Evolutionary conservation across 768 basidiomycete species (phyloP).

Genomic region (Collybia mongolica): DNA sequence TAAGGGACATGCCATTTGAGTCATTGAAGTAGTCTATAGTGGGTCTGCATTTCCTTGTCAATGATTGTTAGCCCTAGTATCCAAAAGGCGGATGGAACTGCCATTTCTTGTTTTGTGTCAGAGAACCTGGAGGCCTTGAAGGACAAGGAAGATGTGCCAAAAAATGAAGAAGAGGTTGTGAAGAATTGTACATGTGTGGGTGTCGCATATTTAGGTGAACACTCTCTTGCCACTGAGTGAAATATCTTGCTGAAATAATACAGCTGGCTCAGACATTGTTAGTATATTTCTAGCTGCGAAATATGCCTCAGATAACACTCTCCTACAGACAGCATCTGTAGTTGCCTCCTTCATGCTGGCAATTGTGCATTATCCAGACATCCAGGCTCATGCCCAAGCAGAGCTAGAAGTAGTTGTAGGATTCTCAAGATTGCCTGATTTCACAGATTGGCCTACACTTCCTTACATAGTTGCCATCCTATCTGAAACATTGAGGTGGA

Average conservation of each 20-base stretch:
- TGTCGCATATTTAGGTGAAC: constrained; percentile 19
- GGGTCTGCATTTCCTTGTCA: no score
- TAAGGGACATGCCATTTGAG: no score
- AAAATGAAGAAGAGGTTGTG: constrained; percentile 12
- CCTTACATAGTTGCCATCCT: constrained; percentile 12
- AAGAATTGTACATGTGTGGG: constrained; percentile 16
- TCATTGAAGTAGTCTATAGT: no score
- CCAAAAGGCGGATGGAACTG: no score
- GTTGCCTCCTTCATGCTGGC: constrained; percentile 8
- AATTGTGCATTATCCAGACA: constrained; percentile 13
- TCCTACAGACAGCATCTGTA: constrained; percentile 1
- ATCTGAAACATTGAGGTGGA: constrained; percentile 14
- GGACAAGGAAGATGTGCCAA: background rate
- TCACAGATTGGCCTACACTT: constrained; percentile 8
- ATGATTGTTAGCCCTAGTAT: no score
- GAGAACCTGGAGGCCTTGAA: background rate
- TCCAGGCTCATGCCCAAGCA: constrained; percentile 7
- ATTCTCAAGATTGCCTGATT: constrained; percentile 5
- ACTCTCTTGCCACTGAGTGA: constrained; percentile 1
- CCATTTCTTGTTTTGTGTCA: no score
- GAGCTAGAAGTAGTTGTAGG: constrained; percentile 9
- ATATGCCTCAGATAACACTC: constrained; percentile 3
- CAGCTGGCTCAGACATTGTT: background rate
- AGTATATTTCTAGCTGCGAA: background rate
- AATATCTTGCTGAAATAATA: background rate